Evolutionary conservation across 2,329 filamentous ascomycete species (phyloP).

Genomic region (Penicillium sclerotiorum): DNA sequence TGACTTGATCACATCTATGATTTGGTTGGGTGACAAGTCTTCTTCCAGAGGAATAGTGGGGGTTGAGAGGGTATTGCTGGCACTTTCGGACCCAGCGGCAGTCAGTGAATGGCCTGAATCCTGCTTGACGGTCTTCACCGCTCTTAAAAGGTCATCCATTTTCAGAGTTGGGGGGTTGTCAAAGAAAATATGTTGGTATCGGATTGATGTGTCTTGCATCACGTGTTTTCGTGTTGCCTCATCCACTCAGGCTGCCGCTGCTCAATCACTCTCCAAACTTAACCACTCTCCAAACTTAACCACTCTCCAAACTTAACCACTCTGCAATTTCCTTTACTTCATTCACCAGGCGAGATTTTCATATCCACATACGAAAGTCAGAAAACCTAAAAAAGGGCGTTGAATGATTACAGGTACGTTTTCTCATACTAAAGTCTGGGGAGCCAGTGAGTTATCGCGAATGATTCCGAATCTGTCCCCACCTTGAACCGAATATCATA

Average conservation of each 20-base stretch:
- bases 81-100: conserved; percentile 10
- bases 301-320: no score
- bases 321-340: no score
- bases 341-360: no score
- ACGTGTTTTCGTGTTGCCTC: conserved; percentile 26
- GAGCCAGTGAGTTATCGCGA: no score
- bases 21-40: conserved; percentile 32
- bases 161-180: conserved; percentile 15
- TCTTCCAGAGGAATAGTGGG: conserved; percentile 18
- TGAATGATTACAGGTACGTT: no score
- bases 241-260: no score
- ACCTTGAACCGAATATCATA: neutral
- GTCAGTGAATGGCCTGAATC: conserved; percentile 22
- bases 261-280: conserved; percentile 17
- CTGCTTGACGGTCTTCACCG: conserved; percentile 40
- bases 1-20: conserved; percentile 43
- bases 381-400: no score
- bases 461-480: no score
- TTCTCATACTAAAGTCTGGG: no score
- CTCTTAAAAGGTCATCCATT: conserved; percentile 45
- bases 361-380: no score
- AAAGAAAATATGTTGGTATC: conserved; percentile 9
- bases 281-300: no score
- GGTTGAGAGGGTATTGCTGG: conserved; percentile 13
- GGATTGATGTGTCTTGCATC: conserved; percentile 27